Conservation (phyloP, 2,329 filamentous ascomycete species). For the Rutstroemia sp. region DNA sequence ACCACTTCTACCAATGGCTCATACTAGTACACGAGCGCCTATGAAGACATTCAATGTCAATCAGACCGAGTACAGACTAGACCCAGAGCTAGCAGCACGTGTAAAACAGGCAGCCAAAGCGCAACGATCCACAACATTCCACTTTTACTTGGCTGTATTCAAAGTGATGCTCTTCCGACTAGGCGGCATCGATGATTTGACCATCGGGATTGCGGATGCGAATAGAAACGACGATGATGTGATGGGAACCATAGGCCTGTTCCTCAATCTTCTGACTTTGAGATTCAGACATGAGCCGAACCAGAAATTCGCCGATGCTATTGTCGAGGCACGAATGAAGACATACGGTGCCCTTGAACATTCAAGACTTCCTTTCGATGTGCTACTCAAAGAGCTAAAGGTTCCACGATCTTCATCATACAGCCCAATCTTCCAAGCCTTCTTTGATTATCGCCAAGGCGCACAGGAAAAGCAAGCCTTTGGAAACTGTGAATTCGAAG, state of each 20-base stretch:
- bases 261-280: conserved; percentile 18
- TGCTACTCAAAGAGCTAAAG: conserved; percentile 38
- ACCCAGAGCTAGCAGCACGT: conserved; percentile 12
- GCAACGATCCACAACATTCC: conserved; percentile 33
- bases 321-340: conserved; percentile 19
- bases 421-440: conserved; percentile 26
- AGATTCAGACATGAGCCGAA: conserved; percentile 7
- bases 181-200: conserved; percentile 32
- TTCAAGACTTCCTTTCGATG: conserved; percentile 41
- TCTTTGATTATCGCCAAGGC: conserved; percentile 39
- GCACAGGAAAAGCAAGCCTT: conserved; percentile 23
- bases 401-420: conserved; percentile 32
- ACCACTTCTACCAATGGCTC: conserved; percentile 31
- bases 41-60: conserved; percentile 15
- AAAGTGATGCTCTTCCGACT: conserved; percentile 32
- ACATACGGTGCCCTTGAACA: conserved; percentile 34
- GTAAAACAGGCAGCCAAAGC: conserved; percentile 23
- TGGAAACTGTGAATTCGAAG: conserved; percentile 21
- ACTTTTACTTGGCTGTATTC: conserved; percentile 38
- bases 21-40: conserved; percentile 11
- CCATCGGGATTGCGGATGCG: conserved; percentile 41
- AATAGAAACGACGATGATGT: conserved; percentile 29
- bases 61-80: conserved; percentile 15
- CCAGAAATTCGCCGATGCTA: conserved; percentile 20
- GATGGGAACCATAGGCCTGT: conserved; percentile 19